Evolutionary conservation across 441 rosid species (phyloP).

Genomic region (Populus hybrid): DNA sequence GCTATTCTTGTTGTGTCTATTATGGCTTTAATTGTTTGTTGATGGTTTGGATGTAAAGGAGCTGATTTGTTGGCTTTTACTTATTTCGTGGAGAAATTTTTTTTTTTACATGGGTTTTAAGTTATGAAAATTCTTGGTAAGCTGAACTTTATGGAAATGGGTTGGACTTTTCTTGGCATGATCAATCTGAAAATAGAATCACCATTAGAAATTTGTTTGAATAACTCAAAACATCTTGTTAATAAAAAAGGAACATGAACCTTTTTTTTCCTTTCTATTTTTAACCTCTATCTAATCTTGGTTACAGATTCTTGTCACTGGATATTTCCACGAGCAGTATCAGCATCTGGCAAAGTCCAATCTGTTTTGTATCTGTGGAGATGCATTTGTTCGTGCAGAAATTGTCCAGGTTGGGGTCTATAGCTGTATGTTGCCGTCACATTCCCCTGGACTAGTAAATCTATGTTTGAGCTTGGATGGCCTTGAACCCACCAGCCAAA

Average conservation of each 20-base stretch:
- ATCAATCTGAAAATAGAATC: not conserved
- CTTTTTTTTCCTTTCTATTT: slow-evolving; percentile 1
- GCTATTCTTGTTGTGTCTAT: not conserved
- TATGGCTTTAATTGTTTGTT: not conserved
- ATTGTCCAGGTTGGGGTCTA: slow-evolving; percentile 83
- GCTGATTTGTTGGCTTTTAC: not conserved
- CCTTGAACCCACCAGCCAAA: slow-evolving; percentile 73
- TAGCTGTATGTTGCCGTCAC: slow-evolving; percentile 70
- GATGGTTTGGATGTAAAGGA: not conserved
- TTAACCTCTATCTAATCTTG: slow-evolving; percentile 19
- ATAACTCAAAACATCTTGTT: not conserved
- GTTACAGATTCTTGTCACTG: slow-evolving; percentile 81
- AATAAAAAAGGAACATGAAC: not conserved
- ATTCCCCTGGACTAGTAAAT: slow-evolving; percentile 66
- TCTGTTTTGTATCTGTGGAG: slow-evolving; percentile 78
- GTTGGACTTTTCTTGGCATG: not conserved
- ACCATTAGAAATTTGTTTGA: not conserved
- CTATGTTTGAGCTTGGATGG: slow-evolving; percentile 80
- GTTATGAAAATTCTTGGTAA: not conserved
- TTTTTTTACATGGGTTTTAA: not conserved
- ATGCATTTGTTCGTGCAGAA: slow-evolving; percentile 55
- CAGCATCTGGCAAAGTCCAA: slow-evolving; percentile 56
- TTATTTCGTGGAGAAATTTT: not conserved
- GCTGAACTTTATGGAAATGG: not conserved
- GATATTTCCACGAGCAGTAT: slow-evolving; percentile 64